phyloP scores from a whole-genome alignment of 2,329 filamentous ascomycete species.

The Apiospora malaysiana region DNA sequence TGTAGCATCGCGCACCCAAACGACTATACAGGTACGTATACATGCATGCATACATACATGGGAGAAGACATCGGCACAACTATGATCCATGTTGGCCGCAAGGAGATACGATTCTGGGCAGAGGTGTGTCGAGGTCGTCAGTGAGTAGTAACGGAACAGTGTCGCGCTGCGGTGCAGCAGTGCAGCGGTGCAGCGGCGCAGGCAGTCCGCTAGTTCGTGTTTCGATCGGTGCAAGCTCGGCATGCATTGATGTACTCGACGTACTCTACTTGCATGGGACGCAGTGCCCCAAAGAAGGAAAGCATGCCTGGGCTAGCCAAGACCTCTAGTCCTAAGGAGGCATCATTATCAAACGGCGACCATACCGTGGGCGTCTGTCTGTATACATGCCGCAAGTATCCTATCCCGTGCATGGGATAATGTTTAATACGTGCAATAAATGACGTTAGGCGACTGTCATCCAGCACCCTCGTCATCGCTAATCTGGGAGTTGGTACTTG shows the following conservation, averaged over 20 bases:
- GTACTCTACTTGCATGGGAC: background rate
- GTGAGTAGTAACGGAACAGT: conserved; percentile 1
- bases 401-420: background rate
- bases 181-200: background rate
- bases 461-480: background rate
- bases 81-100: conserved; percentile 10
- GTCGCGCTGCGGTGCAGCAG: background rate
- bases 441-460: conserved; percentile 10
- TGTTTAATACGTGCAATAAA: conserved; percentile 4
- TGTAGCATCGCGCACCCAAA: background rate
- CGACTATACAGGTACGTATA: background rate
- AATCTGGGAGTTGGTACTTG: background rate
- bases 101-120: background rate
- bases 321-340: background rate
- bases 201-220: conserved; percentile 1
- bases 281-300: background rate
- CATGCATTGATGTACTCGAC: background rate
- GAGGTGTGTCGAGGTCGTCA: background rate
- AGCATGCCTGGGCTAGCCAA: background rate
- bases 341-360: background rate
- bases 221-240: conserved; percentile 15
- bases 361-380: background rate
- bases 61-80: background rate
- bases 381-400: background rate
- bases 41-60: too few species aligned